Evolutionary conservation across 2,329 filamentous ascomycete genomes (phyloP).

Genomic region (Massarina eburnea): DNA sequence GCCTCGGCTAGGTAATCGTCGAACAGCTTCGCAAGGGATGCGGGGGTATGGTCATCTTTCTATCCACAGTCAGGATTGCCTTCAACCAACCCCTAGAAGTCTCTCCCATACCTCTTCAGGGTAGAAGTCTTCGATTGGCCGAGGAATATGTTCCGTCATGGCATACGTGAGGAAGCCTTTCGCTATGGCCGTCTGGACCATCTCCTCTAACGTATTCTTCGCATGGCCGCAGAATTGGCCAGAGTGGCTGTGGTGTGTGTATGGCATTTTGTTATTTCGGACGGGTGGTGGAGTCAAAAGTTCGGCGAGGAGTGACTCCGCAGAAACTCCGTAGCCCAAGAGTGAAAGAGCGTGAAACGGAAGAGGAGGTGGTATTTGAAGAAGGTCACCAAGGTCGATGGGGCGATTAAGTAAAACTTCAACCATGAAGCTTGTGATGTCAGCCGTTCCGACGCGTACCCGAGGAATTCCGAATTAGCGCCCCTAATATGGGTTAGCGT

Average conservation of each 20-base stretch:
- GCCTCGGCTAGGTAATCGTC: slow-evolving; percentile 77
- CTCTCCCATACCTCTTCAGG: slow-evolving; percentile 72
- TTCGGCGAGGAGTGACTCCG: no score
- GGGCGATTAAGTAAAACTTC: no score
- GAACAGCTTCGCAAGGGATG: slow-evolving; percentile 54
- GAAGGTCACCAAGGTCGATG: no score
- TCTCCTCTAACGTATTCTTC: slow-evolving; percentile 77
- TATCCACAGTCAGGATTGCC: slow-evolving; percentile 14
- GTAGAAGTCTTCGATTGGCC: slow-evolving; percentile 77
- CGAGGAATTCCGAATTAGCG: neutral
- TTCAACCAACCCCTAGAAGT: neutral
- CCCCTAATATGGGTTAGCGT: no score
- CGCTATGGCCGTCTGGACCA: slow-evolving; percentile 76
- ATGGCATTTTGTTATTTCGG: slow-evolving; percentile 69
- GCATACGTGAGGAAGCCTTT: slow-evolving; percentile 81
- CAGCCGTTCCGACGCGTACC: neutral
- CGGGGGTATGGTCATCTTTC: slow-evolving; percentile 29
- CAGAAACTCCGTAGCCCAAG: no score
- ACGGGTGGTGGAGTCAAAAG: neutral
- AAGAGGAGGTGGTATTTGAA: no score
- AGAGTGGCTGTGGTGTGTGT: slow-evolving; percentile 97
- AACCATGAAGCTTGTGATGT: neutral
- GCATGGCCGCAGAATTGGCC: slow-evolving; percentile 95
- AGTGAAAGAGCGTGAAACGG: no score
- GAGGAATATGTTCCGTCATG: slow-evolving; percentile 94